Percentiles rank a stretch among this genome's conserved stretches.
phyloP scores from a whole-genome alignment of 2,329 filamentous ascomycete genomes.

The Triangularia setosa region DNA sequence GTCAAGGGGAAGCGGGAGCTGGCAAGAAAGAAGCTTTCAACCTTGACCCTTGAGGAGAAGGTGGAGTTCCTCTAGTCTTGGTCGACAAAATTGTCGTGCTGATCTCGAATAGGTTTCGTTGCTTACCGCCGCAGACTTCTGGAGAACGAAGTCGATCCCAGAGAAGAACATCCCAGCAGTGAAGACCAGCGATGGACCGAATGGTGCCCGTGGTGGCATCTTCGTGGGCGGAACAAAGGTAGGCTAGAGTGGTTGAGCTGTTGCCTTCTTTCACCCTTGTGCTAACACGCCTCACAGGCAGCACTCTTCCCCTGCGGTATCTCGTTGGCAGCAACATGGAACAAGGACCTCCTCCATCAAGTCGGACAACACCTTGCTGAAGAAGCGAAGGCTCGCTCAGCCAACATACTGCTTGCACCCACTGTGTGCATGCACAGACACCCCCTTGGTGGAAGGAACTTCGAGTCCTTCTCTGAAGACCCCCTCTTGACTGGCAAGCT shows the following conservation, averaged over 20 bases:
- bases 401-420: constrained; percentile 69
- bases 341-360: constrained; percentile 63
- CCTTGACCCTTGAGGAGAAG: constrained; percentile 56
- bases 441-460: constrained; percentile 78
- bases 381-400: constrained; percentile 69
- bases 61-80: constrained; percentile 29
- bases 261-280: neutral
- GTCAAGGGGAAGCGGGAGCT: constrained; percentile 38
- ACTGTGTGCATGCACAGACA: constrained; percentile 80
- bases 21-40: constrained; percentile 47
- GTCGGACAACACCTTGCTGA: constrained; percentile 68
- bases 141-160: constrained; percentile 63
- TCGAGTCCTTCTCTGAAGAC: constrained; percentile 84
- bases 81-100: neutral
- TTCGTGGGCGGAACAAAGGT: constrained; percentile 66
- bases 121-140: constrained; percentile 62
- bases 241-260: neutral
- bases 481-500: constrained; percentile 72
- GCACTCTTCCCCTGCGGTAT: constrained; percentile 77
- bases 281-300: constrained; percentile 44
- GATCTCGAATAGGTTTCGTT: constrained; percentile 47
- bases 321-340: constrained; percentile 76
- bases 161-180: constrained; percentile 60
- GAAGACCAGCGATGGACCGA: constrained; percentile 66
- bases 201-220: constrained; percentile 64